Base-by-base conservation (phyloP, 2,329 filamentous ascomycete species). In the Cladophialophora carrionii region DNA sequence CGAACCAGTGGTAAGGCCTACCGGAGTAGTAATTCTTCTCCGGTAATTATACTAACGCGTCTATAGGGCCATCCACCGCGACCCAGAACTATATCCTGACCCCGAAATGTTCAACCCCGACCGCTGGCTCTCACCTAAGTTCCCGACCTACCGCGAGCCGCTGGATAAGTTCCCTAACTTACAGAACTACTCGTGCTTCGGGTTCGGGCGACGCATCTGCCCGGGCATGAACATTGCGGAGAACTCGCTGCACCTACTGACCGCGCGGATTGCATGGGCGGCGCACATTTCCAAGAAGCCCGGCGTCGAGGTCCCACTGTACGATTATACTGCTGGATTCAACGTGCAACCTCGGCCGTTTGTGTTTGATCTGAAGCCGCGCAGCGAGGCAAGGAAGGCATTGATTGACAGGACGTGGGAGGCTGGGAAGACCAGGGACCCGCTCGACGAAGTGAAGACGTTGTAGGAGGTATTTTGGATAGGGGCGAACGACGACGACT, bases 161-260 rank as follows among this genome's bases (percentile, higher is more conserved):
- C 78, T 85, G 8, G 80, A 78, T 1, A 75, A 80, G 52, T 83
- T 77, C 62, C 84, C 83, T 3, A 84, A 81, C 61, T 79, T 85
- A 63, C 81, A 83, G 65, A 83, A 83, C 70, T 80, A 81, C 72
- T 79, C 79, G 8, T 81, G 82, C 34, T 86, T 86, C 63, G 84
- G 84, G 17, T 85, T 83, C 74, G 84, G 84, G 1, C 78, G 83
- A 53, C 77, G 84, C 3, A 72, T 73, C 61, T 74, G 73, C 63
- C 70, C 72, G 5, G 72, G 72, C 17, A 69, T 67, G 57, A 71
- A 73, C 52, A 71, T 73, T 43, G 71, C 71, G 1, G 71, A 73
- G 61, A 64, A 68, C 41, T 68, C 62, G 20, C 52, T 73, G 14
- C 58, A 70, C 14, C 65, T 72, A n/a, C 43, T 71, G 26, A 52